Evolutionary conservation across 1,284 basidiomycete genomes (phyloP), one percentile per base, ranked within the genome.

Genomic region (Rhodotorula sp.): DNA sequence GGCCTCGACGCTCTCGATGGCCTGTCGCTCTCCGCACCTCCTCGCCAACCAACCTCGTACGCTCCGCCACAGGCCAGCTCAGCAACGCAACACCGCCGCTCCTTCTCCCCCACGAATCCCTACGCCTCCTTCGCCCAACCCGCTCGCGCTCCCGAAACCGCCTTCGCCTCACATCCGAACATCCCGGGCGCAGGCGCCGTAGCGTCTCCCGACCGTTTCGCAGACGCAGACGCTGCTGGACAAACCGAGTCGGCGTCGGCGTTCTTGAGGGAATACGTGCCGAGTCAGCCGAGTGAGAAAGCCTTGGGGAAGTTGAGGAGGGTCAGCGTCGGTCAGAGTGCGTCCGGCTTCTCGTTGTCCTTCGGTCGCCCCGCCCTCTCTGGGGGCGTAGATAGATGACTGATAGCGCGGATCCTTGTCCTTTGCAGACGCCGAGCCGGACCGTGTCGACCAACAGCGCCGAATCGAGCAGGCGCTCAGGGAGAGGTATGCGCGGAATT

Each of bases 251-350:
- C 50, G 40, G n/a, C 34, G 22, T 50, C 50, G 40, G n/a, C 34
- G 22, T 60, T 65, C 57, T 24, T 50, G 60, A n/a, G 54, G 15
- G 31, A 48, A 10, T 65, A 34, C 16, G 59, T 70, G 0, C 73
- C 73, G 6, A 44, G n/a, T 18, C 59, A 67, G 53, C 76, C 76
- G 13, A 70, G 68, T 16, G 69, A 60, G 51, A 76, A 76, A 48
- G 76, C 76, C 24, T 56, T 77, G n/a, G 76, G 76, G 20, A 77
- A 77, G 62, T n/a, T 77, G 31, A 67, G 76, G 30, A 57, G 75
- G 24, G 66, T 77, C 18, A 69, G 65, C 24, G 58, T 60, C 11
- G 24, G 67, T 28, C 56, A 64, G 44, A 68, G 66, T 72, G 57
- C 37, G 56, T 31, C 10, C 30, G 6, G n/a, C 37, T 20, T 26